phyloP scores from a whole-genome alignment of 1,284 basidiomycete species.

The Austroboletus niveus region DNA sequence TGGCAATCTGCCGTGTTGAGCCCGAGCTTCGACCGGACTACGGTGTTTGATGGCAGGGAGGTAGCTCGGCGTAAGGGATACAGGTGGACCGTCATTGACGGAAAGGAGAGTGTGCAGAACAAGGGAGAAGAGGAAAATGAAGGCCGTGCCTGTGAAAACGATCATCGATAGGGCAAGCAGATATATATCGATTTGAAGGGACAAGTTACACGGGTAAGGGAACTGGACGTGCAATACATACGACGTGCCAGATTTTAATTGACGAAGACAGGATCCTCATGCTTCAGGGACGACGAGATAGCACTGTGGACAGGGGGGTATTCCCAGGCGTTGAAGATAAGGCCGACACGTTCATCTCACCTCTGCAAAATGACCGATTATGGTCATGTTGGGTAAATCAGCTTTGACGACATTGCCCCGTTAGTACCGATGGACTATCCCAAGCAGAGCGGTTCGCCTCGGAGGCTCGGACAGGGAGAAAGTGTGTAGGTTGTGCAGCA shows the following conservation, averaged over 20 bases:
- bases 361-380: neutral
- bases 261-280: neutral
- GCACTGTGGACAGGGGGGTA: neutral
- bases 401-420: neutral
- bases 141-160: neutral
- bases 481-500: too few relatives aligned
- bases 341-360: neutral
- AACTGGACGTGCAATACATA: neutral
- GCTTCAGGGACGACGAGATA: conserved; percentile 8
- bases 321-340: conserved; percentile 9
- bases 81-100: conserved; percentile 18
- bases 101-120: conserved; percentile 4
- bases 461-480: too few relatives aligned
- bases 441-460: too few relatives aligned
- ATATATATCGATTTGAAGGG: neutral
- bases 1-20: conserved; percentile 48
- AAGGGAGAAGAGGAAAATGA: neutral
- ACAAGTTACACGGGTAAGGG: neutral
- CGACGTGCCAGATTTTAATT: neutral
- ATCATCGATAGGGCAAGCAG: neutral
- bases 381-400: neutral
- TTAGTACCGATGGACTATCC: neutral
- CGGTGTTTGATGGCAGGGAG: conserved; percentile 26
- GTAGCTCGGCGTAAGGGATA: conserved; percentile 24
- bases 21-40: conserved; percentile 45